Evolutionary conservation across 148 eudicot genomes (phyloP).

Genomic region (Heliosperma pusillum): DNA sequence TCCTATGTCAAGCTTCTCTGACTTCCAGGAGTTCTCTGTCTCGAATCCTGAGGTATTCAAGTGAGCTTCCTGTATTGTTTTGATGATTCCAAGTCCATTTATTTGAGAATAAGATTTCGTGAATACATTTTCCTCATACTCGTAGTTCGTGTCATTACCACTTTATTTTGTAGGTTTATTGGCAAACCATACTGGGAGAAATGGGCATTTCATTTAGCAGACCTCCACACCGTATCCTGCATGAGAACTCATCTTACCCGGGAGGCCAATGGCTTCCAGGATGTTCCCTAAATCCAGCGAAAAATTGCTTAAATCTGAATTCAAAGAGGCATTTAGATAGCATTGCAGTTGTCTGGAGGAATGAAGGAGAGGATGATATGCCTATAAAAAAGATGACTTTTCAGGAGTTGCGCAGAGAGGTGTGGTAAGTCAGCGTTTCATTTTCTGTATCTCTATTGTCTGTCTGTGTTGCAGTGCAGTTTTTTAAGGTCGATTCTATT

Average conservation of each 20-base stretch:
- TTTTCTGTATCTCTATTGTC: background rate
- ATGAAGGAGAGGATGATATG: slow-evolving; percentile 72
- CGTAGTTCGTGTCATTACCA: background rate
- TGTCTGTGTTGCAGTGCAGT: no score
- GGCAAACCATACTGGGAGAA: slow-evolving; percentile 70
- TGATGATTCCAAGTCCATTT: background rate
- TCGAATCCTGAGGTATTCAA: slow-evolving; percentile 69
- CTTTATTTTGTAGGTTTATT: slow-evolving; percentile 50
- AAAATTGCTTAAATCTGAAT: slow-evolving; percentile 56
- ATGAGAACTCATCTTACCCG: slow-evolving; percentile 54
- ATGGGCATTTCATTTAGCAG: slow-evolving; percentile 57
- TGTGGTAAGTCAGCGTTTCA: slow-evolving; percentile 56
- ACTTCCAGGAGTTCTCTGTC: slow-evolving; percentile 79
- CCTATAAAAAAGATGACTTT: slow-evolving; percentile 64
- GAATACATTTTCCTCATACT: background rate
- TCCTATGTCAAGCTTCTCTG: slow-evolving; percentile 76
- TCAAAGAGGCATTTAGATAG: slow-evolving; percentile 53
- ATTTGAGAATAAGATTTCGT: background rate
- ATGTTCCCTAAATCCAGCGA: slow-evolving; percentile 69
- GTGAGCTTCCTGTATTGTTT: background rate
- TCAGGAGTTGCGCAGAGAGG: slow-evolving; percentile 61
- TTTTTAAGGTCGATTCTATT: no score
- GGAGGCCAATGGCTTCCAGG: slow-evolving; percentile 97
- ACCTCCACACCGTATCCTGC: slow-evolving; percentile 61
- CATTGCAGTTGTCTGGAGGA: slow-evolving; percentile 66